These are phyloP conservation scores for Cardamine occulta DNA, from an alignment of 345 rosid genomes.

Conservation along the genomic window DNA sequence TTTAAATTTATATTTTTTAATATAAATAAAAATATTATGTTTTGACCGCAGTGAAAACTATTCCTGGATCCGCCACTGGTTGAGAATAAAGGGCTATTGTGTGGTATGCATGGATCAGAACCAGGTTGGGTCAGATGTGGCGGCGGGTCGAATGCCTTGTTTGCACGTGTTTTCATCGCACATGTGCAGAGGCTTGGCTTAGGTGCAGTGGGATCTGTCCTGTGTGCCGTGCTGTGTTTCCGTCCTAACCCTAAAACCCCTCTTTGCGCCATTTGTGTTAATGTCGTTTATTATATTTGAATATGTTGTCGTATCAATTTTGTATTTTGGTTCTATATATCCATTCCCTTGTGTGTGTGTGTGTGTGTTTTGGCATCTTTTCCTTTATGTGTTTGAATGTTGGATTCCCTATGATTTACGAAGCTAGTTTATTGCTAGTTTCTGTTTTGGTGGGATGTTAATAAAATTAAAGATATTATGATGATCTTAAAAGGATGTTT, in stretches of 20 bases:
- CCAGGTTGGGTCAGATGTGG: neutral
- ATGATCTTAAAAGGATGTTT: no score
- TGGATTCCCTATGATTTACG: no score
- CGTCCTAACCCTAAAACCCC: neutral
- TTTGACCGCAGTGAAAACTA: no score
- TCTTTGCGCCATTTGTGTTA: neutral
- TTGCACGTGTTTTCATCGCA: constrained; percentile 16
- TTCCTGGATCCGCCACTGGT: no score
- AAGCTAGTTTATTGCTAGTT: no score
- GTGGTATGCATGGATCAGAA: constrained; percentile 12
- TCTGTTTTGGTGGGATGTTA: neutral
- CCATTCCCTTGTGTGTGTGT: no score
- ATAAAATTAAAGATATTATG: neutral
- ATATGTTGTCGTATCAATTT: no score
- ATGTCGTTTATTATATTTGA: neutral
- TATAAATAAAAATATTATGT: no score
- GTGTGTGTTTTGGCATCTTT: no score
- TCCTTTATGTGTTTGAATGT: no score
- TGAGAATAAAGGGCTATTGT: neutral
- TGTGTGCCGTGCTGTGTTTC: constrained; percentile 5
- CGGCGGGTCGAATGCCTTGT: constrained; percentile 6
- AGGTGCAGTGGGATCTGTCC: constrained; percentile 1
- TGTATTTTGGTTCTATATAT: no score
- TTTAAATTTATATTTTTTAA: no score
- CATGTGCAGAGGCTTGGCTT: constrained; percentile 21